Evolutionary conservation across 352 stramenopile genomes (phyloP).

Genomic region (Pythium diclinum): DNA sequence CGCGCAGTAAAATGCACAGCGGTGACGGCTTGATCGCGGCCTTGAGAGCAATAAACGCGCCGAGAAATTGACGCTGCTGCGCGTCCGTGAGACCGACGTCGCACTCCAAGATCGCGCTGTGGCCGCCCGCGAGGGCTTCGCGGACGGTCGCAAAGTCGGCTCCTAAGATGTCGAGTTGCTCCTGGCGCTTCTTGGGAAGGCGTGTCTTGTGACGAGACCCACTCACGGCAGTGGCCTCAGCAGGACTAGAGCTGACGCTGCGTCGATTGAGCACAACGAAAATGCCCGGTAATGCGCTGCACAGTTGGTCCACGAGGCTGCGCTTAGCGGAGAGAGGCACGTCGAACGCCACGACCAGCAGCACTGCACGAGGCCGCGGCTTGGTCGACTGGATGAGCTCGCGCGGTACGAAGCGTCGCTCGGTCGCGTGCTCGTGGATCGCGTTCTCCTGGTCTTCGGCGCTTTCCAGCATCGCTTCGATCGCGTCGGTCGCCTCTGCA

Average conservation of each 20-base stretch:
- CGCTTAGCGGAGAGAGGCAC: slow-evolving; percentile 41
- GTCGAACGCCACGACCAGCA: slow-evolving; percentile 71
- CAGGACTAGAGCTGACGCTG: background rate
- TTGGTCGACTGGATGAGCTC: slow-evolving; percentile 38
- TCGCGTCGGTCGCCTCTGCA: slow-evolving; percentile 27
- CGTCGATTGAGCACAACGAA: slow-evolving; percentile 67
- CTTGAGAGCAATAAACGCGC: slow-evolving; percentile 62
- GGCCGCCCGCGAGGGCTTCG: slow-evolving; percentile 40
- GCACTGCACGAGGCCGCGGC: slow-evolving; percentile 47
- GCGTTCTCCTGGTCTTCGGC: slow-evolving; percentile 34
- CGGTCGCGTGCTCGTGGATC: slow-evolving; percentile 32
- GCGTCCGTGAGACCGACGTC: slow-evolving; percentile 69
- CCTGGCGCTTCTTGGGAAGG: slow-evolving; percentile 1
- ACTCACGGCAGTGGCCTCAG: background rate
- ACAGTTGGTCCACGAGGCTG: slow-evolving; percentile 40
- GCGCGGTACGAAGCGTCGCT: slow-evolving; percentile 58
- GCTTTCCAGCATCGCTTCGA: slow-evolving; percentile 40
- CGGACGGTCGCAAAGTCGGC: slow-evolving; percentile 23
- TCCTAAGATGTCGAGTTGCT: slow-evolving; percentile 28
- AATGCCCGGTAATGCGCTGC: slow-evolving; percentile 52
- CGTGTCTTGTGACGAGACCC: background rate
- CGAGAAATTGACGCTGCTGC: slow-evolving; percentile 52
- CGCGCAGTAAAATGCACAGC: slow-evolving; percentile 60
- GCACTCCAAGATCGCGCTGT: slow-evolving; percentile 72
- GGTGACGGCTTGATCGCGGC: slow-evolving; percentile 56